A percentile compares a stretch with the other conserved stretches of the same genome.
phyloP scores from a whole-genome alignment of 2,329 filamentous ascomycete species.

The Dendrostoma leiphaemia region DNA sequence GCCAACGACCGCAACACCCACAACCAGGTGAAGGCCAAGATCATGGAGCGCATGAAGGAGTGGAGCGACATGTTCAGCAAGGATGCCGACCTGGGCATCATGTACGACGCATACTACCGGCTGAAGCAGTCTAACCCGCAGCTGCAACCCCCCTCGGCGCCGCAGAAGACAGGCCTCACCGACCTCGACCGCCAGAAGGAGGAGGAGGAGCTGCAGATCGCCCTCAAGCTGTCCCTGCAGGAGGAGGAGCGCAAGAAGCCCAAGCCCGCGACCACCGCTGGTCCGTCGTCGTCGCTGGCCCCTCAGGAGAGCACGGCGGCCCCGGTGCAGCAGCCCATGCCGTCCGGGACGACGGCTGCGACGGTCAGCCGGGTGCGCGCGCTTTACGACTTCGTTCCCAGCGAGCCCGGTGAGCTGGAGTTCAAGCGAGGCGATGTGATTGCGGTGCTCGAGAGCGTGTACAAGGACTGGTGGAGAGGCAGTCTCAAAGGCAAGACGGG shows the following conservation, averaged over 20 bases:
- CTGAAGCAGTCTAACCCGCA: conserved; percentile 84
- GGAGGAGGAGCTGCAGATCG: conserved; percentile 96
- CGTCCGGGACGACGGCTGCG: conserved; percentile 87
- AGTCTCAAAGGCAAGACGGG: conserved; percentile 91
- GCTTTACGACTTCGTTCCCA: conserved; percentile 91
- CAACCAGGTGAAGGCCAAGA: conserved; percentile 94
- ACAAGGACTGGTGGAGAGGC: conserved; percentile 99
- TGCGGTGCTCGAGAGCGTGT: conserved; percentile 94
- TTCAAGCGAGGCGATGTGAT: conserved; percentile 98
- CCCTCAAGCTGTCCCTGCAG: conserved; percentile 85
- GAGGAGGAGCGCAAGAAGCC: conserved; percentile 68
- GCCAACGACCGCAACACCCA: conserved; percentile 95
- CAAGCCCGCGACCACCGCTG: conserved; percentile 35
- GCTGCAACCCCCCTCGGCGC: conserved; percentile 86
- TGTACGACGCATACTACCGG: conserved; percentile 91
- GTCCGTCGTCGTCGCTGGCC: conserved; percentile 29
- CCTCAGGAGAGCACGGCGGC: conserved; percentile 39
- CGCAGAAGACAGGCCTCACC: conserved; percentile 88
- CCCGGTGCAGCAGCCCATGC: conserved; percentile 54
- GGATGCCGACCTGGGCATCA: conserved; percentile 91
- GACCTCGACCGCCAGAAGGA: conserved; percentile 89
- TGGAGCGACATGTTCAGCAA: conserved; percentile 94
- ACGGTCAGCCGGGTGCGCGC: conserved; percentile 94
- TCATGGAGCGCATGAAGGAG: conserved; percentile 91
- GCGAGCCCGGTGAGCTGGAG: conserved; percentile 89